Evolutionary conservation across 192 early-diverging fungal species (phyloP), one percentile per base, ranked within the genome.

Genomic region (Backusella westeae): DNA sequence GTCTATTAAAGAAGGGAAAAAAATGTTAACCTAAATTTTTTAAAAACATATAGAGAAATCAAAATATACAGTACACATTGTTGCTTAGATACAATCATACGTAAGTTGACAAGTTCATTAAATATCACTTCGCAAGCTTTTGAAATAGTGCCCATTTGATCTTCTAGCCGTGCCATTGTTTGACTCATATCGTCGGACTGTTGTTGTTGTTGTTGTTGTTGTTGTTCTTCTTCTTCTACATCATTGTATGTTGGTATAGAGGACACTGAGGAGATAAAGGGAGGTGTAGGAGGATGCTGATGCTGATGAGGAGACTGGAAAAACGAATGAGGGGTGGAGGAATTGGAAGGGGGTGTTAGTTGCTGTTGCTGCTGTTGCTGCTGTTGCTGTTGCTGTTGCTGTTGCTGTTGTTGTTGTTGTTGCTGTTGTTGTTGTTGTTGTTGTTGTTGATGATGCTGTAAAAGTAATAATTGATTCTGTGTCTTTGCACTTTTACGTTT

Each of bases 401-500:
- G 56, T 0, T 49, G 46, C 0, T 46, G 44, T 19, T 46, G 44
- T 4, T n/a, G n/a, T 29, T 59, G 56, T 4, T 59, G 56, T 0
- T 49, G 44, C 2, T 46, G 21, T 29, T 63, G 56, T 4, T 63
- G 56, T 0, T 49, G 46, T 0, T 46, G 44, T 19, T 46, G 44
- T 4, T 42, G 36, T 26, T 34, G 35, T 32, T 52, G 73, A 21
- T 71, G 68, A 9, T 59, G 73, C 17, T 35, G 63, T 71, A 67
- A 41, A 35, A 23, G 41, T 59, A 56, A 71, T 44, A 44, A 44
- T 49, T 44, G 44, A 29, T 42, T 21, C 4, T 71, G 70, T 6
- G 69, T 44, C 66, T 74, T 81, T 34, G 77, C 84, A 74, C 69
- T 80, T 67, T 80, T 83, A 44, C 82, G 38, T 70, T 80, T 83